Evolutionary conservation across 2,329 filamentous ascomycete genomes (phyloP).

Genomic region (Fusarium poae): DNA sequence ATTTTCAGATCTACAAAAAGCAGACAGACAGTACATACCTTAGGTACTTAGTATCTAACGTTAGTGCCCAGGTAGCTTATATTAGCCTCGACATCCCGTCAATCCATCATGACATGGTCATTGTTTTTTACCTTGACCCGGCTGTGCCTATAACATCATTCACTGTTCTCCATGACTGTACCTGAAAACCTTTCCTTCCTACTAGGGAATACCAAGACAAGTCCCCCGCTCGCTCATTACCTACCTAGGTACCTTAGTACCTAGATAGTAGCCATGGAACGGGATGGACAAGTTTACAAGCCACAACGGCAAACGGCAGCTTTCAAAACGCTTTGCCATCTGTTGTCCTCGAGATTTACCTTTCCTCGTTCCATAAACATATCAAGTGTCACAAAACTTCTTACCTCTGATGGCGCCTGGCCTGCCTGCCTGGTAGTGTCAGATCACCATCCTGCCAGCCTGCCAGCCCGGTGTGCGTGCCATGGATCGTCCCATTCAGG

Average conservation of each 20-base stretch:
- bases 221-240: slow-evolving; percentile 24
- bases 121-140: slow-evolving; percentile 15
- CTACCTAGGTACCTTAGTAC: too few species aligned
- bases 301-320: slow-evolving; percentile 36
- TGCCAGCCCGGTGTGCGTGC: not conserved
- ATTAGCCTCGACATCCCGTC: not conserved
- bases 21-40: not conserved
- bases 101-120: slow-evolving; percentile 1
- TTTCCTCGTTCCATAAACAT: not conserved
- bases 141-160: slow-evolving; percentile 3
- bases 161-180: not conserved
- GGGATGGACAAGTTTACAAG: slow-evolving; percentile 29
- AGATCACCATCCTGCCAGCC: not conserved
- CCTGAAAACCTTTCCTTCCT: slow-evolving; percentile 4
- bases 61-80: too few species aligned
- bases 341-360: not conserved
- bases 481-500: slow-evolving; percentile 7
- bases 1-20: not conserved
- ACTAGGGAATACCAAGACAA: slow-evolving; percentile 16
- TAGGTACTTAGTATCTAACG: too few species aligned
- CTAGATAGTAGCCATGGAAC: too few species aligned
- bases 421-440: not conserved
- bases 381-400: not conserved
- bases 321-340: slow-evolving; percentile 19
- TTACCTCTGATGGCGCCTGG: not conserved